A percentile compares a stretch with the other conserved stretches of the same genome.
Conservation (phyloP, 164 flowering plant species). For the Saururus chinensis region DNA sequence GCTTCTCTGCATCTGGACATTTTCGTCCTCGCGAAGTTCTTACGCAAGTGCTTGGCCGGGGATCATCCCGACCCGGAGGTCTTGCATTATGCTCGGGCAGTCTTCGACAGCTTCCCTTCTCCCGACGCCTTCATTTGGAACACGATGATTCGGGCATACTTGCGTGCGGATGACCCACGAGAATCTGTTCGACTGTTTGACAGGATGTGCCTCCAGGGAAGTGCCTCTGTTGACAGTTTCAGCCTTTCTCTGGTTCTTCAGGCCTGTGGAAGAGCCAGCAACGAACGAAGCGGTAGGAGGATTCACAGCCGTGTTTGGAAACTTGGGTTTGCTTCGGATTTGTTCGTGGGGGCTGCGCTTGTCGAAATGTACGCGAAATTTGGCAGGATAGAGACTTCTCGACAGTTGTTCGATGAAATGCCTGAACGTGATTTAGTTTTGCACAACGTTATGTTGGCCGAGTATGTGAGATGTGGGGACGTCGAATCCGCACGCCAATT, state of each 20-base stretch:
- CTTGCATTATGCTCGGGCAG: slow-evolving; percentile 18
- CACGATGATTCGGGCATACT: slow-evolving; percentile 31
- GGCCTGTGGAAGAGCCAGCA: slow-evolving; percentile 24
- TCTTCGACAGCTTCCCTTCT: slow-evolving; percentile 15
- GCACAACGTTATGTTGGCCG: slow-evolving; percentile 10
- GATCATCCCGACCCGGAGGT: background rate
- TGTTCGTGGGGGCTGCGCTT: slow-evolving; percentile 34
- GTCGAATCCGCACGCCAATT: slow-evolving; percentile 3
- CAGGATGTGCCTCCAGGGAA: slow-evolving; percentile 14
- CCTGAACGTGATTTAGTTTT: slow-evolving; percentile 20
- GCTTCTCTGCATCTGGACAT: slow-evolving; percentile 19
- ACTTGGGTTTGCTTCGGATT: slow-evolving; percentile 25
- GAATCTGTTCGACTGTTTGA: slow-evolving; percentile 19
- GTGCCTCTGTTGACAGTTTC: slow-evolving; percentile 17
- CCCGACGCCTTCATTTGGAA: slow-evolving; percentile 30
- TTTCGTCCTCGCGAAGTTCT: slow-evolving; percentile 21
- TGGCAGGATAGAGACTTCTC: slow-evolving; percentile 9
- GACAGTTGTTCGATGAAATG: slow-evolving; percentile 17
- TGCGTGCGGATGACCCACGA: slow-evolving; percentile 17
- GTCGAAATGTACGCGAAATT: slow-evolving; percentile 27
- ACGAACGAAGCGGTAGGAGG: slow-evolving; percentile 9
- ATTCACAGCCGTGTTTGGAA: slow-evolving; percentile 24
- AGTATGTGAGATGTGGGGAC: slow-evolving; percentile 7
- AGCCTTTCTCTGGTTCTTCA: slow-evolving; percentile 25
- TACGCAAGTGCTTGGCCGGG: slow-evolving; percentile 6